Evolutionary conservation across 2,329 filamentous ascomycete genomes (phyloP), one percentile per base, ranked within the genome.

Genomic region (Phialophora expanda): DNA sequence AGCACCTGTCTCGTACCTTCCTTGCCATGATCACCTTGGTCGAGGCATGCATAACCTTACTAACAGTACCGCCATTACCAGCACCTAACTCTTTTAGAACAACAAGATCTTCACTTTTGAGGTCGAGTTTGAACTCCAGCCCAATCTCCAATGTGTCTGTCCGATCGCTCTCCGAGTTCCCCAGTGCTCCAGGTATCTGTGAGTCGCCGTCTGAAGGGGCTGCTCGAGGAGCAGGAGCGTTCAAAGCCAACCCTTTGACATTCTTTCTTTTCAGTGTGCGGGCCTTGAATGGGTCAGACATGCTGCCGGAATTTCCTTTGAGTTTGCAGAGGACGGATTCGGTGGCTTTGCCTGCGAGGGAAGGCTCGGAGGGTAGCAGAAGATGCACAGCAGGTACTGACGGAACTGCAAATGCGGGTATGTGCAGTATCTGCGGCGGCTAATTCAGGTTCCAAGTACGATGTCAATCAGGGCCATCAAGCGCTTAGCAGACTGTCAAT

Each of bases 241-340:
- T 93, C 76, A 99, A 84, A 72, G 93, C 93, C 58, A 99, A 89
- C 44, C 93, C 94, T 83, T 98, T 98, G 79, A 96, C 90, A 78
- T 99, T 99, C 87, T 98, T 97, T 85, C 94, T 90, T 89, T 97
- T 98, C 89, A 99, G 90, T 68, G 95, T 96, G 77, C 86, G 83
- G 64, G 85, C 82, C 77, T 87, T 85, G 79, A 89, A 88, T 62
- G 81, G 79, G 75, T 89, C 86, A 70, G 84, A 82, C 84, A 88
- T 88, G 70, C 64, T 69, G 64, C 1, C 12, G 24, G 48, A n/a
- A 20, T 48, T 26, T 60, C 34, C 26, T 51, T 30, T 22, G 60
- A 12, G 11, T 14, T 34, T 46, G 24, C 51, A n/a, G 26, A 56
- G 46, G 17, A 46, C 44, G n/a, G 56, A 20, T 63, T 34, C 30